A percentile compares a stretch with the other conserved stretches of the same genome.
phyloP scores from a whole-genome alignment of 805 yeast species.

The Pichia eremophila region DNA sequence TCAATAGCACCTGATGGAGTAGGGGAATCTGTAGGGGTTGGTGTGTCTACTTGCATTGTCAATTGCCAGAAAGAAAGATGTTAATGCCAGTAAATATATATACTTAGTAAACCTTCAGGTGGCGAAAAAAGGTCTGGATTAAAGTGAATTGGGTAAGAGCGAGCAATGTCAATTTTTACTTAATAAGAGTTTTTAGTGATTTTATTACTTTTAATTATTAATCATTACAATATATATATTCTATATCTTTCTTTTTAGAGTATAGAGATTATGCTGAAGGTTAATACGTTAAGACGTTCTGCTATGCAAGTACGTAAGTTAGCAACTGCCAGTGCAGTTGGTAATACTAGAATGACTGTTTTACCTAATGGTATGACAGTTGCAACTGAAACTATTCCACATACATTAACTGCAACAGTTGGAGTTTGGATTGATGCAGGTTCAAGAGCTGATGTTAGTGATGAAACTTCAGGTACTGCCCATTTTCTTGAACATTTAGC shows the following conservation, averaged over 20 bases:
- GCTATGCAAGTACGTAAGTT: not conserved
- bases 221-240: too few relatives aligned
- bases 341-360: constrained; percentile 56
- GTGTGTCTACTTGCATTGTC: constrained; percentile 34
- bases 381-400: constrained; percentile 82
- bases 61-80: too few relatives aligned
- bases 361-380: constrained; percentile 90
- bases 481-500: constrained; percentile 96
- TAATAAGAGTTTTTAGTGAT: too few relatives aligned
- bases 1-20: constrained; percentile 44
- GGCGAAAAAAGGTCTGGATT: too few relatives aligned
- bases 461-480: constrained; percentile 85
- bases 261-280: not conserved
- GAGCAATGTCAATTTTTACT: too few relatives aligned
- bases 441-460: constrained; percentile 82
- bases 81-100: too few relatives aligned
- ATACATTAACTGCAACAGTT: constrained; percentile 88
- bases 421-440: constrained; percentile 99
- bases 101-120: too few relatives aligned
- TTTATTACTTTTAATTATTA: too few relatives aligned
- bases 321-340: constrained; percentile 17
- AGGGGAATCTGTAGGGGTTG: constrained; percentile 24
- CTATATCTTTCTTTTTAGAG: too few relatives aligned
- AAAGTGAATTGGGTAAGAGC: too few relatives aligned
- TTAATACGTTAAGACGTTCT: not conserved